These are phyloP conservation scores for Saksenaea oblongispora DNA, from an alignment of 371 early-diverging fungal genomes.

Conservation along the genomic window DNA sequence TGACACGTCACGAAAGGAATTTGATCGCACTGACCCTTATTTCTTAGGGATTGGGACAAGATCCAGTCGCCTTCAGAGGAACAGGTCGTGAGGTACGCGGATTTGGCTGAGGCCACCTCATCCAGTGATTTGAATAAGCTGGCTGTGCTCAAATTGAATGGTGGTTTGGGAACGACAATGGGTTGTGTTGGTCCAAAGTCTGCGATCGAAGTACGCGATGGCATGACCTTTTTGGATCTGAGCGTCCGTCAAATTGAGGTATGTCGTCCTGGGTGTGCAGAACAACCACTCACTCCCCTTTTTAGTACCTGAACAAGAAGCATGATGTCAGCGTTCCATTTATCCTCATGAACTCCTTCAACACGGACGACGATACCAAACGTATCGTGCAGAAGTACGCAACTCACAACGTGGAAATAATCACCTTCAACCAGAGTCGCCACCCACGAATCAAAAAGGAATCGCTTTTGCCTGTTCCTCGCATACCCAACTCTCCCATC, in stretches of 20 bases:
- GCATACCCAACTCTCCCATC: conserved; percentile 56
- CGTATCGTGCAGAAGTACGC: conserved; percentile 97
- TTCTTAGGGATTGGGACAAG: conserved; percentile 87
- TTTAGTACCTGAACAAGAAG: conserved; percentile 85
- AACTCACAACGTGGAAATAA: conserved; percentile 85
- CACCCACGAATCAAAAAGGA: conserved; percentile 97
- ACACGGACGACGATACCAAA: conserved; percentile 97
- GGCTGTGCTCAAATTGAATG: conserved; percentile 99
- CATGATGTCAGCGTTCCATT: conserved; percentile 94
- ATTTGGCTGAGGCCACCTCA: conserved; percentile 54
- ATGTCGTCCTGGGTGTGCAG: too few species aligned
- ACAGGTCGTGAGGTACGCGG: conserved; percentile 79
- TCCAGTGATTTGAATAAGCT: conserved; percentile 83
- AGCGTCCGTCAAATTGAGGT: conserved; percentile 98
- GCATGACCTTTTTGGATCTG: conserved; percentile 98
- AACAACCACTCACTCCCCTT: too few species aligned
- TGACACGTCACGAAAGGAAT: neutral
- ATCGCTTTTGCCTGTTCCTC: conserved; percentile 87
- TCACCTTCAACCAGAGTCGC: conserved; percentile 98
- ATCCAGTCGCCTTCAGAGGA: conserved; percentile 90
- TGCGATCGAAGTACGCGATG: conserved; percentile 98
- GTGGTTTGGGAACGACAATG: conserved; percentile 99
- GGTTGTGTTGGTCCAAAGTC: conserved; percentile 99
- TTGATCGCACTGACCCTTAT: neutral
- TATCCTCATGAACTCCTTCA: conserved; percentile 99